Percentiles rank a stretch among this genome's conserved stretches.
phyloP scores from a whole-genome alignment of 352 stramenopile genomes.

The Phytophthora pisi region DNA sequence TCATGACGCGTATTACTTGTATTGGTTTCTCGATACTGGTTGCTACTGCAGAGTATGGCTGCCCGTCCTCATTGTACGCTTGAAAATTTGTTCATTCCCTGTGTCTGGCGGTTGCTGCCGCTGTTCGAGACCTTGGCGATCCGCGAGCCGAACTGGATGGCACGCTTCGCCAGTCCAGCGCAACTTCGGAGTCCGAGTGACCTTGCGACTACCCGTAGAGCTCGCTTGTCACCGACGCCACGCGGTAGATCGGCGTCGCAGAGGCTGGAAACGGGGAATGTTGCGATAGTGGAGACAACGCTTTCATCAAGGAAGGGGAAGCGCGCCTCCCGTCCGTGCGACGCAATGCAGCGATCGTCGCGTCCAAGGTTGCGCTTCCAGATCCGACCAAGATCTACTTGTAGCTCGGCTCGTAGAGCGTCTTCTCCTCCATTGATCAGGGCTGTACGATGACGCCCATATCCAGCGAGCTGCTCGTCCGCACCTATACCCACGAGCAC shows the following conservation, averaged over 20 bases:
- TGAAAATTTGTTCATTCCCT: conserved; percentile 48
- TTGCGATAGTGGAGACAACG: conserved; percentile 81
- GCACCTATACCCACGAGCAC: conserved; percentile 94
- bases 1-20: too few species aligned
- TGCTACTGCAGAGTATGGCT: too few species aligned
- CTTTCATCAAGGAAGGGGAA: conserved; percentile 96
- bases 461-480: conserved; percentile 96
- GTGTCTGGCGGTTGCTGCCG: conserved; percentile 58
- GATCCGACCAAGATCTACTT: conserved; percentile 89
- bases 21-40: too few species aligned
- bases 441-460: conserved; percentile 93
- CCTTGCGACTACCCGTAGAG: conserved; percentile 83
- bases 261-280: conserved; percentile 70
- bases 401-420: conserved; percentile 81
- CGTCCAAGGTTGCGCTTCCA: conserved; percentile 96
- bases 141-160: conserved; percentile 94
- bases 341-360: conserved; percentile 94
- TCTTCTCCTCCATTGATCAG: conserved; percentile 61
- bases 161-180: conserved; percentile 88
- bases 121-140: conserved; percentile 92
- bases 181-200: conserved; percentile 71
- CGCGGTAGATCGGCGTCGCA: conserved; percentile 79
- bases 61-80: conserved; percentile 1
- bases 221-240: conserved; percentile 92
- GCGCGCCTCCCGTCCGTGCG: conserved; percentile 92